Evolutionary conservation across 768 basidiomycete species (phyloP).

Genomic region (Podaxis sp.): DNA sequence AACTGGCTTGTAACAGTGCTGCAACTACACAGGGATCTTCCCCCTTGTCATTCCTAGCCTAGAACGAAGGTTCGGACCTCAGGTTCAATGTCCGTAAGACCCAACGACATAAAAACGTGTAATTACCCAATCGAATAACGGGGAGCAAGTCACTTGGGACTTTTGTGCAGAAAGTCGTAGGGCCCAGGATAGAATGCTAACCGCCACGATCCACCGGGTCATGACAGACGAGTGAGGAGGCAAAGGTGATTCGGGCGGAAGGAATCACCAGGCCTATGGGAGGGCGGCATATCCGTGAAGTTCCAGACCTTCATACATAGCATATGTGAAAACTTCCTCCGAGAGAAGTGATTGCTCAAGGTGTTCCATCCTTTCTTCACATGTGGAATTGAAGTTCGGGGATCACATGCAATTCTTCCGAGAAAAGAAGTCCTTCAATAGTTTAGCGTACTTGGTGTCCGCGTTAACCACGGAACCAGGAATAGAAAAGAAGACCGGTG

Average conservation of each 20-base stretch:
- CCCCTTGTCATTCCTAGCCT: slow-evolving; percentile 22
- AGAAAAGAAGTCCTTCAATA: neutral
- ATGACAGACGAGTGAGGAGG: neutral
- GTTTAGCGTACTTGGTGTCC: neutral
- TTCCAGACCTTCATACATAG: neutral
- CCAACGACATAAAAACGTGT: neutral
- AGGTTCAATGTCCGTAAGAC: slow-evolving; percentile 2
- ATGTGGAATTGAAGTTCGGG: neutral
- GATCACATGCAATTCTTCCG: neutral
- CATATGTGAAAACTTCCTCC: neutral
- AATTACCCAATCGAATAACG: slow-evolving; percentile 21
- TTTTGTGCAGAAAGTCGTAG: neutral
- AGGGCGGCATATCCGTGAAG: neutral
- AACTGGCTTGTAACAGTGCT: slow-evolving; percentile 19
- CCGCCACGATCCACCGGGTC: neutral
- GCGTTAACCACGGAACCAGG: neutral
- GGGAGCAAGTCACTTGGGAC: slow-evolving; percentile 7
- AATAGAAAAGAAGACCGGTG: neutral
- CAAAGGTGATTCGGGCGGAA: neutral
- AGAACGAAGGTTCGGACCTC: neutral
- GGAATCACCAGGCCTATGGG: neutral
- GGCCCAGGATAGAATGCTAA: neutral
- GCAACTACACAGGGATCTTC: slow-evolving; percentile 24
- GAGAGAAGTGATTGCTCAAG: neutral
- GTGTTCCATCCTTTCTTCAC: neutral